These are phyloP conservation scores for Globisporangium canariense DNA, from an alignment of 352 stramenopile genomes.

Conservation along the genomic window DNA sequence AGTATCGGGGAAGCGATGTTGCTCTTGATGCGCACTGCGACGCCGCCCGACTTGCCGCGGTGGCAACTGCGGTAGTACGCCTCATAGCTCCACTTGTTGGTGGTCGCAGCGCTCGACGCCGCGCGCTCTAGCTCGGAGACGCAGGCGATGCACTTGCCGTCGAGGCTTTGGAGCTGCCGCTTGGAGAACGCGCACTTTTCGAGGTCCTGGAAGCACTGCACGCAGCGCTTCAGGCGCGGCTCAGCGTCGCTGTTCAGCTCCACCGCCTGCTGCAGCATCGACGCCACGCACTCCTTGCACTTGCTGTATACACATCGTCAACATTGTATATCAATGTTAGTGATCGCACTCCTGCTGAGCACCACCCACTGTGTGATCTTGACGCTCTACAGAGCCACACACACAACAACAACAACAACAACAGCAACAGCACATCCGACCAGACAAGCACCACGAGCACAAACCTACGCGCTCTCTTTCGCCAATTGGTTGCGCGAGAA, in stretches of 20 bases:
- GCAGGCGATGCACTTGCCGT: slow-evolving; percentile 62
- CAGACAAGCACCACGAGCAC: neutral
- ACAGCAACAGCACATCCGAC: neutral
- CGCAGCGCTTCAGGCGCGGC: slow-evolving; percentile 51
- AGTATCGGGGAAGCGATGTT: slow-evolving; percentile 70
- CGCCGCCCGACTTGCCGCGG: slow-evolving; percentile 60
- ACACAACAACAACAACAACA: neutral
- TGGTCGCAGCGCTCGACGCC: slow-evolving; percentile 22
- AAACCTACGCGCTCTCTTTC: slow-evolving; percentile 46
- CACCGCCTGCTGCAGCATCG: slow-evolving; percentile 19
- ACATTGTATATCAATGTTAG: slow-evolving; percentile 1
- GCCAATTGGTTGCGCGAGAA: slow-evolving; percentile 57
- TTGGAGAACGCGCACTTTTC: slow-evolving; percentile 64
- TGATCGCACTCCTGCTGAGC: neutral
- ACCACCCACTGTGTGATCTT: neutral
- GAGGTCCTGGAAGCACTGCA: slow-evolving; percentile 76
- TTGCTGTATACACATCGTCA: slow-evolving; percentile 28
- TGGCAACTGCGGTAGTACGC: slow-evolving; percentile 66
- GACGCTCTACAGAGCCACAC: neutral
- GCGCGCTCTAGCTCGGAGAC: slow-evolving; percentile 47
- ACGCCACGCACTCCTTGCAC: slow-evolving; percentile 50
- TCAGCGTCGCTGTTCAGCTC: slow-evolving; percentile 20
- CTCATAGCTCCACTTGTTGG: slow-evolving; percentile 62
- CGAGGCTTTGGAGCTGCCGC: slow-evolving; percentile 55
- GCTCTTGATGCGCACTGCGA: slow-evolving; percentile 58